Percentiles rank a stretch among this genome's conserved stretches.
Evolutionary conservation across 2,329 filamentous ascomycete genomes (phyloP).

Genomic region (Magnaporthiopsis incrustans): DNA sequence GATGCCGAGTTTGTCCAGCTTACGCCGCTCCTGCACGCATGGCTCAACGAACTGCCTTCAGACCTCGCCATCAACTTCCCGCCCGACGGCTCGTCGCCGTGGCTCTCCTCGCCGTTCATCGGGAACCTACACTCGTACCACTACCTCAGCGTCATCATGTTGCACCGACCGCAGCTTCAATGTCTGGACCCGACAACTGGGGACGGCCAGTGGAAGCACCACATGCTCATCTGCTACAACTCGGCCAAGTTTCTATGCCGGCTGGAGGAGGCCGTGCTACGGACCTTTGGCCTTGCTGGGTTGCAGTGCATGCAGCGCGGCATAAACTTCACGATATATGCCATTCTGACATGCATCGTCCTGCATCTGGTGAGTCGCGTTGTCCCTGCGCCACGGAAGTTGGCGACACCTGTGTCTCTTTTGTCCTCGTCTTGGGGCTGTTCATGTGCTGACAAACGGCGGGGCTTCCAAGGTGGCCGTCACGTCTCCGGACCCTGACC

Average conservation of each 20-base stretch:
- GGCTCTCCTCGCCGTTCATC: constrained; percentile 78
- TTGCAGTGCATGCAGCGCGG: constrained; percentile 88
- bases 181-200: constrained; percentile 63
- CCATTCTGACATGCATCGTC: constrained; percentile 83
- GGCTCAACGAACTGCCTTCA: constrained; percentile 67
- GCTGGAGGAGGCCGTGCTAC: constrained; percentile 74
- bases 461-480: constrained; percentile 62
- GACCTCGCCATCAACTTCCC: constrained; percentile 75
- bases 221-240: constrained; percentile 79
- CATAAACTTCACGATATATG: constrained; percentile 93
- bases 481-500: constrained; percentile 83
- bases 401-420: not conserved
- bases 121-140: constrained; percentile 89
- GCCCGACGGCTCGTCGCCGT: constrained; percentile 69
- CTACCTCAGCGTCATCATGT: constrained; percentile 75
- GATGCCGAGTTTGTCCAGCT: constrained; percentile 77
- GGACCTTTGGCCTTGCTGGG: constrained; percentile 68
- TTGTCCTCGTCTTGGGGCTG: constrained; percentile 9
- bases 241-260: constrained; percentile 80
- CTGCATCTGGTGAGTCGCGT: constrained; percentile 72
- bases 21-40: constrained; percentile 68
- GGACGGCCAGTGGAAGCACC: constrained; percentile 75
- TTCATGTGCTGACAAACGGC: not conserved
- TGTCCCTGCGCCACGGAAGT: not conserved
- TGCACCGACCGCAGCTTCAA: constrained; percentile 77